phyloP scores from a whole-genome alignment of 2,329 filamentous ascomycete genomes.

The Coniochaeta prunicola region DNA sequence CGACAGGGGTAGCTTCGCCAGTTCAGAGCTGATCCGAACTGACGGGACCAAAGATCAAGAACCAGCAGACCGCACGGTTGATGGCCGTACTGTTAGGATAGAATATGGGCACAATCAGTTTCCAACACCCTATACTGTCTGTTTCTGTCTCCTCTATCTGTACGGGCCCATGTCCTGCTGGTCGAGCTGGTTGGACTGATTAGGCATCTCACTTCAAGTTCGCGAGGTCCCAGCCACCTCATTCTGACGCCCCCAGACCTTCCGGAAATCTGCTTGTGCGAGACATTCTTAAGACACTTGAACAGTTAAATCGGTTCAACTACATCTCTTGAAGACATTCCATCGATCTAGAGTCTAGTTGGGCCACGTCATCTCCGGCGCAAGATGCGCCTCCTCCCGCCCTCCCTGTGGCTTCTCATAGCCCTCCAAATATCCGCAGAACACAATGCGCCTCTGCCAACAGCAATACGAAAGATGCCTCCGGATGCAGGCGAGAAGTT shows the following conservation, averaged over 20 bases:
- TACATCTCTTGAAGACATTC: not conserved
- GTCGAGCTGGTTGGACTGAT: not conserved
- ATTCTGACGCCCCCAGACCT: not conserved
- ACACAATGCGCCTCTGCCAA: conserved; percentile 31
- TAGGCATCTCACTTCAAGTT: not conserved
- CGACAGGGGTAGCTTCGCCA: not conserved
- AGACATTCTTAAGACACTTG: not conserved
- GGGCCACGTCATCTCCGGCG: not conserved
- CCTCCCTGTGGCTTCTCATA: conserved; percentile 39
- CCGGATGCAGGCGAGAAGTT: conserved; percentile 68
- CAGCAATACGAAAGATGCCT: conserved; percentile 66
- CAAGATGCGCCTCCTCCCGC: conserved; percentile 30
- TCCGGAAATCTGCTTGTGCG: not conserved
- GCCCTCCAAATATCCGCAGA: conserved; percentile 26
- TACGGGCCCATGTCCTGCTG: not conserved
- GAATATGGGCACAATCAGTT: not conserved
- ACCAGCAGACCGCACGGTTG: not conserved
- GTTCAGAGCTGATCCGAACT: not conserved
- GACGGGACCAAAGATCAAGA: not conserved
- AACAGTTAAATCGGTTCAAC: not conserved
- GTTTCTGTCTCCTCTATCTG: not conserved
- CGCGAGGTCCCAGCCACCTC: not conserved
- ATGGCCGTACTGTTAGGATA: not conserved
- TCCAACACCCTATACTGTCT: not conserved
- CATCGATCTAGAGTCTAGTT: not conserved